Evolutionary conservation across 176 grass and related monocot genomes (phyloP).

Genomic region (Zoysia japonica): DNA sequence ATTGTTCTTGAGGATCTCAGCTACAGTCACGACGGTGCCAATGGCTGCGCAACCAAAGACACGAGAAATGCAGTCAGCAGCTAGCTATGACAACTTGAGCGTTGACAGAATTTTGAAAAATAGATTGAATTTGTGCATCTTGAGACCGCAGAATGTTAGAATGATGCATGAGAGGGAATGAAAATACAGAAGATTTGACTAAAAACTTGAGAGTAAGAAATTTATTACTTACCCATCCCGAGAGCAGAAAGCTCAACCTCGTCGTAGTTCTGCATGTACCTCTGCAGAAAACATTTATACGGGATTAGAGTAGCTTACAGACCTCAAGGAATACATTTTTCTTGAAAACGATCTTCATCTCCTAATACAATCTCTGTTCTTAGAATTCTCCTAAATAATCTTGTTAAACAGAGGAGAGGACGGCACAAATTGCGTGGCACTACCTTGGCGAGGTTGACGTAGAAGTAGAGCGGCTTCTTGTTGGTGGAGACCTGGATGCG

Average conservation of each 20-base stretch:
- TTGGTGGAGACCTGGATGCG: slow-evolving; percentile 95
- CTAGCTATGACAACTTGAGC: neutral
- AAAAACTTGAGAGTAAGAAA: neutral
- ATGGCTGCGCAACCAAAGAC: slow-evolving; percentile 58
- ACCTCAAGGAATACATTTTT: neutral
- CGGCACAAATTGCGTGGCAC: no score
- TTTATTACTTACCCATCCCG: slow-evolving; percentile 63
- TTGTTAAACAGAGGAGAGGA: no score
- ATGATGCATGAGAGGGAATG: neutral
- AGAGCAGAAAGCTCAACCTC: slow-evolving; percentile 84
- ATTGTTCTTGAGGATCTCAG: slow-evolving; percentile 92
- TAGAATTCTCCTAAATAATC: no score
- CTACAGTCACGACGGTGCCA: slow-evolving; percentile 83
- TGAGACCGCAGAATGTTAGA: neutral
- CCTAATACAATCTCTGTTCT: no score
- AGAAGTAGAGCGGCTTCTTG: slow-evolving; percentile 96
- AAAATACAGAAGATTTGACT: neutral
- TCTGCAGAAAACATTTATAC: slow-evolving; percentile 39
- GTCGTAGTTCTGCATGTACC: slow-evolving; percentile 84
- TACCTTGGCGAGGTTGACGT: slow-evolving; percentile 96
- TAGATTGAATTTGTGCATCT: neutral
- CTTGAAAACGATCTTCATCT: neutral
- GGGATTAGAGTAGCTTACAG: slow-evolving; percentile 8
- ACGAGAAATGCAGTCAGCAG: neutral
- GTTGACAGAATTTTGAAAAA: neutral